phyloP scores from a whole-genome alignment of 2,329 filamentous ascomycete genomes.

The Fusarium sp. region DNA sequence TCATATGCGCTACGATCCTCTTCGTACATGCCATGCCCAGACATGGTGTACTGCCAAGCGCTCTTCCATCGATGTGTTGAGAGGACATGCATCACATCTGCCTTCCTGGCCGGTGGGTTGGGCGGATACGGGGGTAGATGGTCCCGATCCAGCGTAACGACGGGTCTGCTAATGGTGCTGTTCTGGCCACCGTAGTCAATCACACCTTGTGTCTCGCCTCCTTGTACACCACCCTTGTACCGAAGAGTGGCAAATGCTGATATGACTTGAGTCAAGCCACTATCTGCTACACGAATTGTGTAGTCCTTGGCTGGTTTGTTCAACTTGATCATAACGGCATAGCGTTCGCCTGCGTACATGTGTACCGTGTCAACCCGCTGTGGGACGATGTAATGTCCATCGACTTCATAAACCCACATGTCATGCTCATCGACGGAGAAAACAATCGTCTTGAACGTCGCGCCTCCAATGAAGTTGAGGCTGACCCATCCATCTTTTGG shows the following conservation, averaged over 20 bases:
- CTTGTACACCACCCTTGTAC: slow-evolving; percentile 2
- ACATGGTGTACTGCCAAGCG: slow-evolving; percentile 14
- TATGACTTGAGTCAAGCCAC: slow-evolving; percentile 11
- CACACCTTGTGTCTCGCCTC: background rate
- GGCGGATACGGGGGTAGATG: slow-evolving; percentile 9
- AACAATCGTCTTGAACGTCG: slow-evolving; percentile 15
- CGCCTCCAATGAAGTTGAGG: slow-evolving; percentile 9
- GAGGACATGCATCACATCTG: slow-evolving; percentile 15
- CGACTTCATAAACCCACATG: slow-evolving; percentile 16
- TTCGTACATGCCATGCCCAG: slow-evolving; percentile 3
- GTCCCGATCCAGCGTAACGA: slow-evolving; percentile 8
- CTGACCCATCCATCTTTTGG: slow-evolving; percentile 1
- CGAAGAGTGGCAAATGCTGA: slow-evolving; percentile 12
- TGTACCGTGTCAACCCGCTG: slow-evolving; percentile 11
- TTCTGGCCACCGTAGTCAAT: slow-evolving; percentile 16
- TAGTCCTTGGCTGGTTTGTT: slow-evolving; percentile 12
- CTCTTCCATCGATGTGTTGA: slow-evolving; percentile 6
- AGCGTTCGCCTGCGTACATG: slow-evolving; percentile 12
- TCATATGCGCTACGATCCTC: slow-evolving; percentile 8
- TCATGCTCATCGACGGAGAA: slow-evolving; percentile 17
- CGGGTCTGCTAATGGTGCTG: background rate
- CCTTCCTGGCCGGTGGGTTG: slow-evolving; percentile 7
- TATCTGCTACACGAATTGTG: slow-evolving; percentile 6
- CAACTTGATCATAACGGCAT: slow-evolving; percentile 8
- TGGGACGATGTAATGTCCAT: slow-evolving; percentile 10